phyloP scores from a whole-genome alignment of 2,329 filamentous ascomycete genomes.

The Epichloe gansuensis region DNA sequence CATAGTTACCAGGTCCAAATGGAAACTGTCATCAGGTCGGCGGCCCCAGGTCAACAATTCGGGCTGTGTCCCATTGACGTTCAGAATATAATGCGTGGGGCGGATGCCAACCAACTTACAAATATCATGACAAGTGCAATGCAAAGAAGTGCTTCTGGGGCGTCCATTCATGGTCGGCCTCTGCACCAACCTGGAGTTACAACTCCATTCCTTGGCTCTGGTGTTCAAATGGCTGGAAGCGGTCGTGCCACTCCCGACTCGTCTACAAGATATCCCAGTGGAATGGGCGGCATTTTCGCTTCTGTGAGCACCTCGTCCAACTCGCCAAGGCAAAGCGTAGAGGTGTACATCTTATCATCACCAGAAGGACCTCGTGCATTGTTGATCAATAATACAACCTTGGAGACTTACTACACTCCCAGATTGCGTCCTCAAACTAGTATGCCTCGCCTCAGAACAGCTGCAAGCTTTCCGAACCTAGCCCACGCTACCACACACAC shows the following conservation, averaged over 20 bases:
- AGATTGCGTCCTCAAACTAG: slow-evolving; percentile 17
- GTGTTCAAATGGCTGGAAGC: slow-evolving; percentile 28
- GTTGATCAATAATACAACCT: slow-evolving; percentile 36
- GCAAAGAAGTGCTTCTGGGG: slow-evolving; percentile 36
- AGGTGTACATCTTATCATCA: slow-evolving; percentile 49
- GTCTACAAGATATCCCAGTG: slow-evolving; percentile 19
- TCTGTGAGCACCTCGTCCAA: slow-evolving; percentile 5
- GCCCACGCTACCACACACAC: not conserved
- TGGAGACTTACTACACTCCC: slow-evolving; percentile 40
- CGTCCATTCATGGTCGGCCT: slow-evolving; percentile 26
- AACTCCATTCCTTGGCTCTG: slow-evolving; percentile 23
- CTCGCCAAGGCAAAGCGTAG: slow-evolving; percentile 23
- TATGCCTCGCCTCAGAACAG: slow-evolving; percentile 15
- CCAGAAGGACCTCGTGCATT: slow-evolving; percentile 46
- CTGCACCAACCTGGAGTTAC: slow-evolving; percentile 29
- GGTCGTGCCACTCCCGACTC: slow-evolving; percentile 36
- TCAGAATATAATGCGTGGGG: slow-evolving; percentile 32
- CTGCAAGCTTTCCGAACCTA: slow-evolving; percentile 7
- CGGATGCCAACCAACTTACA: slow-evolving; percentile 32
- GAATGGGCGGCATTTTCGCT: slow-evolving; percentile 15
- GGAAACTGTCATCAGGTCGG: slow-evolving; percentile 19
- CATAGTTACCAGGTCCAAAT: slow-evolving; percentile 24
- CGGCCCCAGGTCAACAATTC: slow-evolving; percentile 10
- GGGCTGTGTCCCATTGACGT: slow-evolving; percentile 30
- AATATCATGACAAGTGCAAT: slow-evolving; percentile 37